phyloP scores from a whole-genome alignment of 257 asterid species.

The Ophiorrhiza pumila region DNA sequence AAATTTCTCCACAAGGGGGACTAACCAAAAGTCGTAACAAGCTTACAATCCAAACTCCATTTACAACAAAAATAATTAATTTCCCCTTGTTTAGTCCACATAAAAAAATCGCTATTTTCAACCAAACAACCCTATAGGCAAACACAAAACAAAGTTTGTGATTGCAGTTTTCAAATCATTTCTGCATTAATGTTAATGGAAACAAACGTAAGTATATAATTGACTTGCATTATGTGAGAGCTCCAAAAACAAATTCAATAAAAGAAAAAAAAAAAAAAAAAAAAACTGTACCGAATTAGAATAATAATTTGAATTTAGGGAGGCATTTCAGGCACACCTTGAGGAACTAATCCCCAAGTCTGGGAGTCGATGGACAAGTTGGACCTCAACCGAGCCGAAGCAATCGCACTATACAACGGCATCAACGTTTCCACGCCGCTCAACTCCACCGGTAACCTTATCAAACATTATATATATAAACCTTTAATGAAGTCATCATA shows the following conservation, averaged over 20 bases:
- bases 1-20: not conserved
- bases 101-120: not conserved
- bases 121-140: not conserved
- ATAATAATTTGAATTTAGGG: not conserved
- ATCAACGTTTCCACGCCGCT: slow-evolving; percentile 49
- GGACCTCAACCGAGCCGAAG: slow-evolving; percentile 54
- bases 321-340: slow-evolving; percentile 32
- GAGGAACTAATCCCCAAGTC: slow-evolving; percentile 58
- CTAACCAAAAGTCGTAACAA: not conserved
- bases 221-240: not conserved
- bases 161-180: not conserved
- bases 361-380: slow-evolving; percentile 50
- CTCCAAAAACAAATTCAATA: not conserved
- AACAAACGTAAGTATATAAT: too few relatives aligned
- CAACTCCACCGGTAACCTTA: slow-evolving; percentile 63
- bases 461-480: slow-evolving; percentile 13
- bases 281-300: slow-evolving; percentile 10
- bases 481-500: not conserved
- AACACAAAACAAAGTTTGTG: not conserved
- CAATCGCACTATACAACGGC: slow-evolving; percentile 64
- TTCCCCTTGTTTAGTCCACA: not conserved
- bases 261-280: not conserved
- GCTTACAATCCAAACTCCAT: too few relatives aligned
- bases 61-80: not conserved
- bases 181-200: not conserved